Evolutionary conservation across 2,329 filamentous ascomycete genomes (phyloP), one percentile per base, ranked within the genome.

Genomic region (Fusarium siculi): DNA sequence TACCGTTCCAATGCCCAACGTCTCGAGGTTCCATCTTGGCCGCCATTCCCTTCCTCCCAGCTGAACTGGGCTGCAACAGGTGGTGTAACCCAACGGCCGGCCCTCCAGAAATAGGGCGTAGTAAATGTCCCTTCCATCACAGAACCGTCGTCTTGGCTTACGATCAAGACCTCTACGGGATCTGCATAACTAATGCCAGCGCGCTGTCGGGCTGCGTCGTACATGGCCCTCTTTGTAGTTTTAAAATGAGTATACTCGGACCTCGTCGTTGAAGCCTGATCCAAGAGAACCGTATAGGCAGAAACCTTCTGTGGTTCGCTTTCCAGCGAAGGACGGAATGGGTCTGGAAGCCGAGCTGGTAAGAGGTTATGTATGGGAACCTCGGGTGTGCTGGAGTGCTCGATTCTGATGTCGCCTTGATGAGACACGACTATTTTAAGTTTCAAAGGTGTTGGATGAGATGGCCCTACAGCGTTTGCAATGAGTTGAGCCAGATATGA

Each of bases 71-170:
- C 52, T 18, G 87, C 79, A n/a, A 93, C 85, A 0, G 90, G 88
- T 3, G 96, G 96, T 42, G 95, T 97, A 12, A 95, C 88, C 96
- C 96, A 98, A 55, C 84, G 83, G 2, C 89, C 90, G 9, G 86
- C 81, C 49, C 93, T 90, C 85, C 89, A 93, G 74, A 98, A 93
- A 81, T 96, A 98, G 0, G 93, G 90, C 0, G 92, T 97, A 2
- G 93, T 95, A 21, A 93, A 88, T 68, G 92, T 95, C 14, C 94
- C 94, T 81, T 98, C 96, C 88, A 97, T 97, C 40, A 98, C 83
- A 54, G 91, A 88, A 4, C 87, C 87, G 34, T 88, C 84, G 9
- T 80, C 73, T 1, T 78, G 79, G 76, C 93, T 94, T 71, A 93
- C 87, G 5, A 98, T 82, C 25, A 98, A 84, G 9, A 97, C 93